Evolutionary conservation across 2,329 filamentous ascomycete genomes (phyloP), one percentile per base, ranked within the genome.

Genomic region (Fusarium illudens): DNA sequence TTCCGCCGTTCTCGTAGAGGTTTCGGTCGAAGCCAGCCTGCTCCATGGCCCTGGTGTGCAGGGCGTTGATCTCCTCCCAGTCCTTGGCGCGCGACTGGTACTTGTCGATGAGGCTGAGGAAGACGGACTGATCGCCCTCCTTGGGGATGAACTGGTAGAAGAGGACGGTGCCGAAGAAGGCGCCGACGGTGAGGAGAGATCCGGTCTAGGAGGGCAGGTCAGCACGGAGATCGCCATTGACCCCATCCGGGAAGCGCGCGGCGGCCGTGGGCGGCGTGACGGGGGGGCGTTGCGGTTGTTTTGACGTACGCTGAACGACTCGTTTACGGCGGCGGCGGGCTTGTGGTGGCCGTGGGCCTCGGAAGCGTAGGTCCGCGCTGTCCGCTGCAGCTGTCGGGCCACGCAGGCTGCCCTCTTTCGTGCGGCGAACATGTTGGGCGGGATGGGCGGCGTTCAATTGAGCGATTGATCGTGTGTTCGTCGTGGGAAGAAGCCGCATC

Each of bases 1-100:
- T 74, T 33, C 75, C 76, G 56, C 76, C 78, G 70, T 84, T 79
- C 70, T 81, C 76, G 70, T 88, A 83, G 53, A 89, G 79, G 70
- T 87, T 84, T 73, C 83, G 84, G 79, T 89, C 86, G 74, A 81
- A 84, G 42, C 84, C 84, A 44, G 86, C 86, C 79, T 88, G 85
- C 75, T 88, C 83, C 68, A 84, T 72, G 20, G 82, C 77, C 58
- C 82, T 81, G 37, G 84, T 84, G 77, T 85, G 85, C 56, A 86
- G 75, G 27, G 81, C 75, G 75, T 87, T 88, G 76, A 84, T 84
- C 67, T 80, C 76, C 75, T 84, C 83, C 83, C 83, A 86, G 62
- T 82, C 76, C 73, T 83, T 80, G 65, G 79, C 78, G 75, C 82
- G 80, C 73, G 84, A 83, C 50, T 79, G 76, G 75, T 83, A 81